Conservation (phyloP, 2,329 filamentous ascomycete genomes). For the Ophiostoma pallidulum region DNA sequence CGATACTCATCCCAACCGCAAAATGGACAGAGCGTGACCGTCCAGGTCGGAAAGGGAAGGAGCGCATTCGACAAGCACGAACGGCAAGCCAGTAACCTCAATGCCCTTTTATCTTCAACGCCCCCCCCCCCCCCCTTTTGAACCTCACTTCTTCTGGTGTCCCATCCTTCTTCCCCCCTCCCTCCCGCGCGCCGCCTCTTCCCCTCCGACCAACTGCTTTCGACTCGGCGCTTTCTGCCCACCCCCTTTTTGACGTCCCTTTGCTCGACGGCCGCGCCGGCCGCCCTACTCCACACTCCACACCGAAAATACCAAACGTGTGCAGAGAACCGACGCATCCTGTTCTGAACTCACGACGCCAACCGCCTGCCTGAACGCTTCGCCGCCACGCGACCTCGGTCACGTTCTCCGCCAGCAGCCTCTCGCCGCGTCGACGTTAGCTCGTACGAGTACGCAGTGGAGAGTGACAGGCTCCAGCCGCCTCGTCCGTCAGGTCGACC, state of each 20-base stretch:
- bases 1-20: slow-evolving; percentile 1
- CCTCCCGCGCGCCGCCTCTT: neutral
- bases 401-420: neutral
- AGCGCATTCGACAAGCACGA: neutral
- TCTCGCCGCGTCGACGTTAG: neutral
- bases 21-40: neutral
- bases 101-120: neutral
- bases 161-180: neutral
- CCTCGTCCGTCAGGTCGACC: slow-evolving; percentile 1
- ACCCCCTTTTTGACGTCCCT: neutral
- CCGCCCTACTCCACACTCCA: neutral
- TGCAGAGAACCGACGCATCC: neutral
- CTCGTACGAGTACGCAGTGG: too few relatives aligned
- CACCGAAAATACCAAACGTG: slow-evolving; percentile 1
- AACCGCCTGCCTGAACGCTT: slow-evolving; percentile 2
- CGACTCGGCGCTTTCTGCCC: neutral
- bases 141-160: neutral
- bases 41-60: neutral
- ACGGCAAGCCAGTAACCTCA: neutral
- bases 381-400: slow-evolving; percentile 5
- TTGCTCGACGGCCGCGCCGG: neutral
- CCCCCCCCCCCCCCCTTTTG: neutral
- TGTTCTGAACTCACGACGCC: neutral
- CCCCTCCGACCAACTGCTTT: too few relatives aligned
- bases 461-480: neutral